Evolutionary conservation across 257 asterid species (phyloP).

Genomic region (Nicotiana tomentosiformis): DNA sequence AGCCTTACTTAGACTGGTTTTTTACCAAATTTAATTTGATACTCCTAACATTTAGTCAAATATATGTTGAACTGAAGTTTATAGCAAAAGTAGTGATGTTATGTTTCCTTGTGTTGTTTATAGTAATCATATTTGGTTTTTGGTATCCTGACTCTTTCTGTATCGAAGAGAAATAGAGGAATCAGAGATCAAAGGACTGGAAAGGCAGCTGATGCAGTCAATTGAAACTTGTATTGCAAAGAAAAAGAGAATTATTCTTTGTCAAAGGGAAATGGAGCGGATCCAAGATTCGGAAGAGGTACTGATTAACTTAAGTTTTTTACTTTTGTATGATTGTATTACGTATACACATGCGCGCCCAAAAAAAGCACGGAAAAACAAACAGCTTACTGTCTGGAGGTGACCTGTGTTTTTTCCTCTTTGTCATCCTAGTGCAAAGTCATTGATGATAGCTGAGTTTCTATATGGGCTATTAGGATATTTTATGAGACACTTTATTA

Average conservation of each 20-base stretch:
- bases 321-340: conserved; percentile 8
- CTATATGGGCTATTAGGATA: not conserved
- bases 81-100: not conserved
- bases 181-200: conserved; percentile 81
- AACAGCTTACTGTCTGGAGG: not conserved
- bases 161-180: conserved; percentile 88
- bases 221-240: conserved; percentile 86
- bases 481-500: not conserved
- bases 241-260: conserved; percentile 90
- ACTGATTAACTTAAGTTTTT: conserved; percentile 4
- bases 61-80: not conserved
- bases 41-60: not conserved
- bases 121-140: conserved; percentile 7
- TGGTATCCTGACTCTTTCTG: conserved; percentile 8
- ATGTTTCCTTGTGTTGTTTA: not conserved
- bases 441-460: not conserved
- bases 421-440: not conserved
- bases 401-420: not conserved
- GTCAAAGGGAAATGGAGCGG: conserved; percentile 83
- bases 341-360: not conserved
- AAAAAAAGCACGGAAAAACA: not conserved
- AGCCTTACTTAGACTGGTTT: not conserved
- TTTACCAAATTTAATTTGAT: not conserved
- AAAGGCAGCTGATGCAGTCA: conserved; percentile 96
- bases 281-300: conserved; percentile 95